Evolutionary conservation across 1,139 yeast genomes (phyloP).

Genomic region (Pneumocystis canis): DNA sequence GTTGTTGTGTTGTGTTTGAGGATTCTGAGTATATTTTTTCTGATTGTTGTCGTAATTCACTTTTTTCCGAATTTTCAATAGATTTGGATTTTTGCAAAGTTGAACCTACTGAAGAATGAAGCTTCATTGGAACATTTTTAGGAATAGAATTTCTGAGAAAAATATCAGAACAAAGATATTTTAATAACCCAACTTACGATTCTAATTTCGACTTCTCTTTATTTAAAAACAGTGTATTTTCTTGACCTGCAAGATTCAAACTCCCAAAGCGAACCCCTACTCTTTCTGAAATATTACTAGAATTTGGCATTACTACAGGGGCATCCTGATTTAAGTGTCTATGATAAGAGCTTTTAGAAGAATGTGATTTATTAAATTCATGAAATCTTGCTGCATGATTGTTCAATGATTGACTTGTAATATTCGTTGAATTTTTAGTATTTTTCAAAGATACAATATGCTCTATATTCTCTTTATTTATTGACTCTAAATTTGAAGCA

Average conservation of each 20-base stretch:
- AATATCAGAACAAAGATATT: not conserved
- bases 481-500: conserved; percentile 17
- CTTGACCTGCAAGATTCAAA: conserved; percentile 27
- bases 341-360: conserved; percentile 17
- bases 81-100: not conserved
- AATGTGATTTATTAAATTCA: conserved; percentile 13
- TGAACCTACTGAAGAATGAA: not conserved
- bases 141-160: not conserved
- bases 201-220: not conserved
- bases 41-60: not conserved
- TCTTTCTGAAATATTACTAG: conserved; percentile 33
- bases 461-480: conserved; percentile 20
- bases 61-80: not conserved
- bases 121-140: not conserved
- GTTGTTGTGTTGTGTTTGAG: not conserved
- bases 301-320: conserved; percentile 52
- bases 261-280: conserved; percentile 64
- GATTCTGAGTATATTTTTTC: not conserved
- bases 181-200: not conserved
- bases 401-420: conserved; percentile 20
- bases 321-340: conserved; percentile 31
- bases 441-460: conserved; percentile 12
- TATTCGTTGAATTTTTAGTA: conserved; percentile 17
- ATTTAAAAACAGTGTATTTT: not conserved
- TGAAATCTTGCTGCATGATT: conserved; percentile 15